Evolutionary conservation across 805 yeast species (phyloP).

Genomic region (Debaryomyces prosopidis): DNA sequence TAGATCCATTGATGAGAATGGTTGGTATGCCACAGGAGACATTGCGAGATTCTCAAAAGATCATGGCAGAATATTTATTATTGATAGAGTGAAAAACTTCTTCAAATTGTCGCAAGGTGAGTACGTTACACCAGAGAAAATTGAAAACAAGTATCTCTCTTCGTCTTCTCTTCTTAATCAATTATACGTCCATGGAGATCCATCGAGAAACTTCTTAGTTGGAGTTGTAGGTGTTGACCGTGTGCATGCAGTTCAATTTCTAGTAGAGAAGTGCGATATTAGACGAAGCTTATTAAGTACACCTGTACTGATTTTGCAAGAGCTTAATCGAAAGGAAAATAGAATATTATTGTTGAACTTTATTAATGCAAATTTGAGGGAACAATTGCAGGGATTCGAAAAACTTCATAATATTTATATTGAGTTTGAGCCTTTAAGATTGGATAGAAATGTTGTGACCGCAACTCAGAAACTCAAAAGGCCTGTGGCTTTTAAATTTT

Average conservation of each 20-base stretch:
- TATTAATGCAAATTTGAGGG: slow-evolving; percentile 24
- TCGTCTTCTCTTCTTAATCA: slow-evolving; percentile 52
- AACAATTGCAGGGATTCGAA: slow-evolving; percentile 29
- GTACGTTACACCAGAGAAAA: slow-evolving; percentile 74
- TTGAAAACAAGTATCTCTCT: slow-evolving; percentile 63
- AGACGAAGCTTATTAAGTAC: not conserved
- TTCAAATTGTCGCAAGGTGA: slow-evolving; percentile 58
- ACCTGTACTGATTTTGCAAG: not conserved
- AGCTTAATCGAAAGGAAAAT: slow-evolving; percentile 3
- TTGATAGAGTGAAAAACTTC: slow-evolving; percentile 79
- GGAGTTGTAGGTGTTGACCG: slow-evolving; percentile 65
- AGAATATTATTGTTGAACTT: slow-evolving; percentile 20
- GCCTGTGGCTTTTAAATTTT: slow-evolving; percentile 22
- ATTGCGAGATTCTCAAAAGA: slow-evolving; percentile 24
- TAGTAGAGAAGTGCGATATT: not conserved
- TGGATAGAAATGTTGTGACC: slow-evolving; percentile 60
- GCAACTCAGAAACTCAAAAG: slow-evolving; percentile 58
- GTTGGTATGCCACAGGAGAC: slow-evolving; percentile 65
- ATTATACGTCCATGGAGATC: slow-evolving; percentile 64
- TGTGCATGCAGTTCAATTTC: slow-evolving; percentile 20
- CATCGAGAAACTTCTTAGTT: slow-evolving; percentile 55
- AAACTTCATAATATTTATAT: slow-evolving; percentile 28
- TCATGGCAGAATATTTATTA: slow-evolving; percentile 55
- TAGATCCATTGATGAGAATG: slow-evolving; percentile 45
- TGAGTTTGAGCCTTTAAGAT: slow-evolving; percentile 37